Evolutionary conservation across 176 grass and related monocot genomes (phyloP).

Genomic region (Hordeum vulgare): DNA sequence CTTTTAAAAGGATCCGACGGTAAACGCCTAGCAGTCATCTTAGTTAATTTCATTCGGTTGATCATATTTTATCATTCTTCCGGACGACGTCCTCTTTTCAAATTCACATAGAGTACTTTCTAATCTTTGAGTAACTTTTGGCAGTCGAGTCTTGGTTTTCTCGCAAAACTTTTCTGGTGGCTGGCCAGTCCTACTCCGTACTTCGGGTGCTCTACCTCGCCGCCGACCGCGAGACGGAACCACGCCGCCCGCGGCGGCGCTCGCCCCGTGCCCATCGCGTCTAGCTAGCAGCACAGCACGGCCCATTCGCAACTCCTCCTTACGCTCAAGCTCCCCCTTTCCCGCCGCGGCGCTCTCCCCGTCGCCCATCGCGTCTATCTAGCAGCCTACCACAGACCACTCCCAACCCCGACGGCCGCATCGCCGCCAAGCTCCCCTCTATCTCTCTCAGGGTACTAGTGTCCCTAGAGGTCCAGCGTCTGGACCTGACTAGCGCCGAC

Average conservation of each 20-base stretch:
- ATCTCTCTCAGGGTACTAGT: background rate
- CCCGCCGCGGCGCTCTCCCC: background rate
- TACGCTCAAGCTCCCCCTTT: background rate
- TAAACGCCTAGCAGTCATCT: too few species aligned
- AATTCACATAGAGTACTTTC: too few species aligned
- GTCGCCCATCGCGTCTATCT: background rate
- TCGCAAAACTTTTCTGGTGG: too few species aligned
- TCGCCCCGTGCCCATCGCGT: background rate
- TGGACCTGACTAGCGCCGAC: background rate
- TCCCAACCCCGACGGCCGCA: background rate
- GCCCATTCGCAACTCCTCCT: background rate
- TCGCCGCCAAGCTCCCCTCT: background rate
- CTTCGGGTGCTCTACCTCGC: background rate
- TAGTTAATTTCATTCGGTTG: too few species aligned
- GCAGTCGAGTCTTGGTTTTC: too few species aligned
- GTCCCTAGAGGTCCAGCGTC: too few species aligned
- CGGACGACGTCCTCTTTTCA: too few species aligned
- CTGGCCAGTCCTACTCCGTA: too few species aligned
- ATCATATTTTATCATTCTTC: too few species aligned
- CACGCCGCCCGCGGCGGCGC: background rate
- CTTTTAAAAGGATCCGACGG: too few species aligned
- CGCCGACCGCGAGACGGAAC: background rate
- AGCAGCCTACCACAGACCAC: background rate
- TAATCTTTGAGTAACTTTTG: too few species aligned
- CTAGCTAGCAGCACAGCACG: background rate